Evolutionary conservation across 2,329 filamentous ascomycete genomes (phyloP).

Genomic region (Botrytis elliptica): DNA sequence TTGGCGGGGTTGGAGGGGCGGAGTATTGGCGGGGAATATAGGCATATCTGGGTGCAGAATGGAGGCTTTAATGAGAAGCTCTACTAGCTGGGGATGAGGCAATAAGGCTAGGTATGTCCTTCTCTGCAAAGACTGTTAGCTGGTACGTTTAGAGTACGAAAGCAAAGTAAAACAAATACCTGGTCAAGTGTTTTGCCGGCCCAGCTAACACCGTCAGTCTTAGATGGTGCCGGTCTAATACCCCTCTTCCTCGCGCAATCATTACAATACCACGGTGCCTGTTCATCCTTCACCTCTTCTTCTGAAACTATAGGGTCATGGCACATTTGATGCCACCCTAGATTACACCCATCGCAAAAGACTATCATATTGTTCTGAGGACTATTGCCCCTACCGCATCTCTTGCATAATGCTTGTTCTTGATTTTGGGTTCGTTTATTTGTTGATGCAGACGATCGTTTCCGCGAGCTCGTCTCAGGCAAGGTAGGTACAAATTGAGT

Average conservation of each 20-base stretch:
- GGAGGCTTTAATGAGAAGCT: constrained; percentile 61
- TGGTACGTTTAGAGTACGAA: not conserved
- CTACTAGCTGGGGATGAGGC: constrained; percentile 60
- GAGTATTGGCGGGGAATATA: constrained; percentile 52
- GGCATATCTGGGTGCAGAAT: constrained; percentile 63
- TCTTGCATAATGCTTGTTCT: constrained; percentile 63
- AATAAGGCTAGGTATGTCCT: constrained; percentile 62
- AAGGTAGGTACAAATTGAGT: constrained; percentile 60
- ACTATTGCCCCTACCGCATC: constrained; percentile 70
- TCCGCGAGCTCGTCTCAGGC: constrained; percentile 44
- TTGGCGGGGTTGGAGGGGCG: constrained; percentile 19
- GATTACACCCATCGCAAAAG: constrained; percentile 80
- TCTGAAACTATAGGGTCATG: constrained; percentile 74
- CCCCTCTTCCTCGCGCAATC: constrained; percentile 55
- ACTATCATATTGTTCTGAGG: constrained; percentile 77
- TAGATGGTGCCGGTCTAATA: constrained; percentile 41
- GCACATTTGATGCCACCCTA: constrained; percentile 78
- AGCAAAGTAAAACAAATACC: constrained; percentile 36
- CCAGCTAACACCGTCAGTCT: constrained; percentile 34
- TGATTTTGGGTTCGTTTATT: constrained; percentile 57
- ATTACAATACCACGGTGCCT: constrained; percentile 69
- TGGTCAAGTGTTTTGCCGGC: constrained; percentile 42
- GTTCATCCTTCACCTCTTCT: constrained; percentile 63
- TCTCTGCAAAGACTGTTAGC: constrained; percentile 47
- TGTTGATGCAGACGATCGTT: constrained; percentile 37